phyloP scores from a whole-genome alignment of 192 early-diverging fungal species.

The Coemansia biformis region DNA sequence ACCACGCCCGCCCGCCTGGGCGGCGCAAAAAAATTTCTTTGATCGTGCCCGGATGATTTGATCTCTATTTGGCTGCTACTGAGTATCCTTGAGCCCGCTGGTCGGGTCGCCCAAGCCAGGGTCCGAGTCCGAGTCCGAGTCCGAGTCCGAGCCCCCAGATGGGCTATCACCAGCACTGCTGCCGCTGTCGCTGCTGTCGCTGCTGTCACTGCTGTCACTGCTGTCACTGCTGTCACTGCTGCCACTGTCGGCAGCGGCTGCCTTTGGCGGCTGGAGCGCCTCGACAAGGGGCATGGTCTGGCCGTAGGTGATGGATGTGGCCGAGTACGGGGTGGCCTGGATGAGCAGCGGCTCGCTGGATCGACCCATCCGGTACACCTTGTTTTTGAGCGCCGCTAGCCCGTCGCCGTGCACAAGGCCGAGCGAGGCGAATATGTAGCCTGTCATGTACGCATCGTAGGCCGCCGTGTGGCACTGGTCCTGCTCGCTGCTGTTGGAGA shows the following conservation, averaged over 20 bases:
- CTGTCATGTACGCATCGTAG: conserved; percentile 98
- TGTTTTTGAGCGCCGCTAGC: conserved; percentile 59
- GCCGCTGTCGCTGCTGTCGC: background rate
- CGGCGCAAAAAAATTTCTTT: conserved; percentile 25
- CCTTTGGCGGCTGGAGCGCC: background rate
- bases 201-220: background rate
- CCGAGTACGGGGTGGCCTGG: conserved; percentile 28
- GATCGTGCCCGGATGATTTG: conserved; percentile 16
- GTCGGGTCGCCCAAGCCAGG: no score
- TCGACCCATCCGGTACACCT: conserved; percentile 76
- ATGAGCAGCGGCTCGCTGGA: conserved; percentile 34
- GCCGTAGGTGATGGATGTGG: conserved; percentile 28
- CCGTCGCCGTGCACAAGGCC: conserved; percentile 42
- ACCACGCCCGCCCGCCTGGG: no score
- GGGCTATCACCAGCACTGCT: no score
- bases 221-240: background rate
- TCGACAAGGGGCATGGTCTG: conserved; percentile 27
- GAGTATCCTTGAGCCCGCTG: no score
- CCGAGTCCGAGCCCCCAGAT: no score
- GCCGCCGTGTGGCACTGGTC: conserved; percentile 82
- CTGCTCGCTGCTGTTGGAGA: background rate
- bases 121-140: no score
- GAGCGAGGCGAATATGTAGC: conserved; percentile 68
- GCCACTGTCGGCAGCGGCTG: background rate
- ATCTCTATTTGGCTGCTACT: background rate